Evolutionary conservation across 495 filamentous ascomycete species (phyloP).

Genomic region (Xylaria bambusicola): DNA sequence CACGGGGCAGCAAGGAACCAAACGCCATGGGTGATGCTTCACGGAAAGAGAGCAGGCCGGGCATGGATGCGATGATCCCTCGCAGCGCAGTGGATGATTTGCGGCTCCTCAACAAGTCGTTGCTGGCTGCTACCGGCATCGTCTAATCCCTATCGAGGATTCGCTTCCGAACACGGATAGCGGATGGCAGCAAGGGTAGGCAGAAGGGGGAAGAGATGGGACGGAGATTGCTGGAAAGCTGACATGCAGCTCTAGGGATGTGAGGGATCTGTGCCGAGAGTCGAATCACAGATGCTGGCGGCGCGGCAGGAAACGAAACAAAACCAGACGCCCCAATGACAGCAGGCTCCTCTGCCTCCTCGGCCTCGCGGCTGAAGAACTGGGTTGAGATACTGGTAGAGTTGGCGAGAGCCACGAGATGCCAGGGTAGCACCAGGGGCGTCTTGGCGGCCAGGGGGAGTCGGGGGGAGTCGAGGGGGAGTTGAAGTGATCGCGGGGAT

Average conservation of each 20-base stretch:
- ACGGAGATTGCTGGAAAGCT: conserved; percentile 8
- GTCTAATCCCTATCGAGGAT: conserved; percentile 4
- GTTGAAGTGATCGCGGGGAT: conserved; percentile 9
- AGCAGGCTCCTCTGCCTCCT: conserved; percentile 9
- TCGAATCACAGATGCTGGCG: conserved; percentile 25
- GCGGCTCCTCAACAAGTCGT: conserved; percentile 31
- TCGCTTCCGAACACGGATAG: conserved; percentile 10
- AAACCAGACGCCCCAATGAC: conserved; percentile 30
- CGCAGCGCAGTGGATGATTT: conserved; percentile 8
- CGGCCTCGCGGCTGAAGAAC: neutral
- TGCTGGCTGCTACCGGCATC: conserved; percentile 18
- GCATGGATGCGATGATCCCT: conserved; percentile 26
- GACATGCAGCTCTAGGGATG: neutral
- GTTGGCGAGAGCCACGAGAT: neutral
- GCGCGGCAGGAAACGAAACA: conserved; percentile 14
- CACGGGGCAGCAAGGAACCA: conserved; percentile 2
- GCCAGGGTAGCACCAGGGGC: conserved; percentile 11
- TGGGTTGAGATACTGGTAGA: conserved; percentile 1
- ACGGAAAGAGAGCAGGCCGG: conserved; percentile 35
- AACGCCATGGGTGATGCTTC: conserved; percentile 23
- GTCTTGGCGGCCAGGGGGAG: conserved; percentile 2
- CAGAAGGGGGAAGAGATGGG: conserved; percentile 17
- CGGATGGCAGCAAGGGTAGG: conserved; percentile 1
- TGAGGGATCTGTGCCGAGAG: neutral
- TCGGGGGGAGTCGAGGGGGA: neutral